A percentile compares a stretch with the other conserved stretches of the same genome.
These are phyloP conservation scores for Paxillus involutus DNA, from an alignment of 768 basidiomycete genomes.

Conservation along the genomic window DNA sequence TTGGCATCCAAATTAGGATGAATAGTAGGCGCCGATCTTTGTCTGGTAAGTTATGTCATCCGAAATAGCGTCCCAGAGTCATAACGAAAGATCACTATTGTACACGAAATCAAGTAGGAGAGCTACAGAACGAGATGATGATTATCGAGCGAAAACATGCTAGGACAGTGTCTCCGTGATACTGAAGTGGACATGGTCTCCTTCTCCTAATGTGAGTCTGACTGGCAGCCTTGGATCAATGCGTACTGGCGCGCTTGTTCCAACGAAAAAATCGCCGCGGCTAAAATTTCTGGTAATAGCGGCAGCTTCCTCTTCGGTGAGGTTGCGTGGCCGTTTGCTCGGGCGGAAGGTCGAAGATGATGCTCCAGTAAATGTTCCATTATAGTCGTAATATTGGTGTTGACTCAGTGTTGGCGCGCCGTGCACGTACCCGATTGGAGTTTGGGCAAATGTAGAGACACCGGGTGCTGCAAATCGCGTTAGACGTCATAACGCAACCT, in stretches of 20 bases:
- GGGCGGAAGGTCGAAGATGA: slow-evolving; percentile 81
- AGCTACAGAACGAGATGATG: slow-evolving; percentile 18
- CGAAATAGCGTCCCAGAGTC: not conserved
- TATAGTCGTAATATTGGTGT: slow-evolving; percentile 77
- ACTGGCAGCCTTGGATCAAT: slow-evolving; percentile 83
- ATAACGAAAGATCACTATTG: slow-evolving; percentile 11
- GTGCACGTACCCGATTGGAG: slow-evolving; percentile 39
- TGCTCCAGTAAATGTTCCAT: slow-evolving; percentile 62
- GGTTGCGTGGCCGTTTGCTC: slow-evolving; percentile 71
- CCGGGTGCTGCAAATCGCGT: slow-evolving; percentile 27
- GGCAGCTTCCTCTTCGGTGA: slow-evolving; percentile 82
- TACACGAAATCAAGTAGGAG: slow-evolving; percentile 20
- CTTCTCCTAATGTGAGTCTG: slow-evolving; percentile 76
- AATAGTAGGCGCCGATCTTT: too few species aligned
- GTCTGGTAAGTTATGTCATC: too few species aligned
- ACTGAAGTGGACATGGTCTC: slow-evolving; percentile 74
- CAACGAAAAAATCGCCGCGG: slow-evolving; percentile 82
- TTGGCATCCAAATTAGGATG: not conserved
- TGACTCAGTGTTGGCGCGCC: slow-evolving; percentile 50
- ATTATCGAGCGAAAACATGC: slow-evolving; percentile 4
- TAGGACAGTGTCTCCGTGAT: slow-evolving; percentile 51
- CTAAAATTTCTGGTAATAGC: slow-evolving; percentile 82
- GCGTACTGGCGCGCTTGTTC: slow-evolving; percentile 75
- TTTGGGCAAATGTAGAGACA: slow-evolving; percentile 37
- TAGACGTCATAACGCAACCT: slow-evolving; percentile 1